Evolutionary conservation across 2,329 filamentous ascomycete species (phyloP), one percentile per base, ranked within the genome.

Genomic region (Purpureocillium takamizusanense): DNA sequence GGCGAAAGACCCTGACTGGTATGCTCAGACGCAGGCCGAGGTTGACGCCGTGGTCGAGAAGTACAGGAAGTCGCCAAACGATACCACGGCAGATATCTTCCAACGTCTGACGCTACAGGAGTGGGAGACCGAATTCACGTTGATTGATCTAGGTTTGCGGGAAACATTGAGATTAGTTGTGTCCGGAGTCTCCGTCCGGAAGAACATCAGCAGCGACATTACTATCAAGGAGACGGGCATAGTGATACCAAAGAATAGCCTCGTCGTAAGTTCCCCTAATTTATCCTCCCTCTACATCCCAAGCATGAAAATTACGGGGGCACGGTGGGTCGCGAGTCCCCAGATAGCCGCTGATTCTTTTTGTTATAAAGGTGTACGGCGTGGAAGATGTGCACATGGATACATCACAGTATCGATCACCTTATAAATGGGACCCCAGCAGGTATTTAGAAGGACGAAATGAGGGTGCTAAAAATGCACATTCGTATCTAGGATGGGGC

Each of bases 121-220:
- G 0, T 79, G 74, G 74, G 74, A 78, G 49, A 37, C 51, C 11
- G 67, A 72, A 14, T 76, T 79, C 42, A 70, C 72, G 0, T 42
- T 64, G 6, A 56, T 77, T 25, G 68, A 75, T 41, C 40, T 73
- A 18, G 71, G 66, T 33, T 56, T 78, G 29, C 62, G 65, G 31
- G 75, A 79, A 43, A 64, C 62, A 12, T 74, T 79, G 41, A 66
- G 74, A 3, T 45, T 78, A 17, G 65, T 66, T 25, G 46, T 66
- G 7, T 52, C 62, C 0, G 74, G 74, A 6, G 59, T 63, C 1
- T 60, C 62, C 1, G 70, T 78, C 49, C 62, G 75, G 7, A 68
- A 66, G 51, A 79, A 78, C 47, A 55, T 59, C 8, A 65, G 61
- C 27, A 56, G 53, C 16, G 60, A 67, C 29, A 53, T 78, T 5